These are phyloP conservation scores for Zygosaccharomyces pseudobailii DNA, from an alignment of 1,139 yeast species.

Conservation along the genomic window DNA sequence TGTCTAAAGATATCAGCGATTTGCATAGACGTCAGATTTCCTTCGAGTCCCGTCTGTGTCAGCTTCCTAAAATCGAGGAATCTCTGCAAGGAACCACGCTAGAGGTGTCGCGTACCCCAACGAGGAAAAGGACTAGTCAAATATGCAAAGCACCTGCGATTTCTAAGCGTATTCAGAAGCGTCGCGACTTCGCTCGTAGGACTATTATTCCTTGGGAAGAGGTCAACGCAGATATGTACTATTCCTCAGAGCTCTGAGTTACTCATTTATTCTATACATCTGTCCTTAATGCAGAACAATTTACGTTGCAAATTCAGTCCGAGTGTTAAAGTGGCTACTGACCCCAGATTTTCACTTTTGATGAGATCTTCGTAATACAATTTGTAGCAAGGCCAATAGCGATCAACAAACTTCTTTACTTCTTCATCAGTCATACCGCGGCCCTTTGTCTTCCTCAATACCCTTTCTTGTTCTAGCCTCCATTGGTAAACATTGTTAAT, in stretches of 20 bases:
- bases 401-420: conserved; percentile 62
- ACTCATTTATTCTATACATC: conserved; percentile 9
- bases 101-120: not conserved
- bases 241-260: conserved; percentile 10
- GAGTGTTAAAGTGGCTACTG: conserved; percentile 28
- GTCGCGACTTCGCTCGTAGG: conserved; percentile 13
- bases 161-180: conserved; percentile 5
- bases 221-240: conserved; percentile 9
- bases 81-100: not conserved
- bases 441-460: conserved; percentile 50
- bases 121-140: not conserved
- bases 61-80: not conserved
- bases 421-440: conserved; percentile 74
- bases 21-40: conserved; percentile 13
- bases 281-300: conserved; percentile 12
- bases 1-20: conserved; percentile 14
- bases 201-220: conserved; percentile 32
- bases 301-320: conserved; percentile 24
- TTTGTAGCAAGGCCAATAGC: conserved; percentile 84
- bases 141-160: not conserved
- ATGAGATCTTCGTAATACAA: conserved; percentile 53
- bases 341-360: conserved; percentile 24
- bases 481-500: conserved; percentile 66
- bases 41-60: conserved; percentile 13
- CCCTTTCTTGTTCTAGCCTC: conserved; percentile 84